These are phyloP conservation scores for Botrytis porri DNA, from an alignment of 2,329 filamentous ascomycete genomes.

Conservation along the genomic window DNA sequence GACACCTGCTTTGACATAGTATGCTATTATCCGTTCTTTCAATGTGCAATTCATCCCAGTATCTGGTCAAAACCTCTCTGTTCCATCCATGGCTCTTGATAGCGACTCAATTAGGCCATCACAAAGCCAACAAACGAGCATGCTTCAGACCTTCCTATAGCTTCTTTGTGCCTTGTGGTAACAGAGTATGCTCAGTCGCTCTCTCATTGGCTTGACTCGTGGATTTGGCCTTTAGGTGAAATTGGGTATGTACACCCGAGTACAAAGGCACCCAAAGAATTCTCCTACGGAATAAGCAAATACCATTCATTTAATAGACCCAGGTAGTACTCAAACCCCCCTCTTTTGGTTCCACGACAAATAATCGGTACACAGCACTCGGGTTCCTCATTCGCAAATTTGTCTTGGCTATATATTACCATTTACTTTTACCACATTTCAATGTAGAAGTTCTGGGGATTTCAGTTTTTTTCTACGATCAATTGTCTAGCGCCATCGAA, in stretches of 20 bases:
- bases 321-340: conserved; percentile 6
- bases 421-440: background rate
- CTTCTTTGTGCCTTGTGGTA: background rate
- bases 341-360: conserved; percentile 16
- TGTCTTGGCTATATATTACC: background rate
- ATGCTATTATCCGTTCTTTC: conserved; percentile 13
- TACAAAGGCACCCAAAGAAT: conserved; percentile 1
- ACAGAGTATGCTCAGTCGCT: conserved; percentile 5
- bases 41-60: background rate
- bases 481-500: background rate
- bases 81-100: background rate
- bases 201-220: background rate
- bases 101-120: background rate
- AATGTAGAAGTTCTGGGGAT: background rate
- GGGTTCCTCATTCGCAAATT: background rate
- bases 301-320: background rate
- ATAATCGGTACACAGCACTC: conserved; percentile 10
- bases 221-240: background rate
- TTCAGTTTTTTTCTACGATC: conserved; percentile 1
- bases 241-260: conserved; percentile 14
- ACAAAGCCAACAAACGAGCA: background rate
- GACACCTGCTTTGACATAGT: conserved; percentile 11
- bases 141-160: background rate
- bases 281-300: conserved; percentile 5
- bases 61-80: background rate